Conservation (phyloP, 2,329 filamentous ascomycete genomes). For the Chaetomium globosum region DNA sequence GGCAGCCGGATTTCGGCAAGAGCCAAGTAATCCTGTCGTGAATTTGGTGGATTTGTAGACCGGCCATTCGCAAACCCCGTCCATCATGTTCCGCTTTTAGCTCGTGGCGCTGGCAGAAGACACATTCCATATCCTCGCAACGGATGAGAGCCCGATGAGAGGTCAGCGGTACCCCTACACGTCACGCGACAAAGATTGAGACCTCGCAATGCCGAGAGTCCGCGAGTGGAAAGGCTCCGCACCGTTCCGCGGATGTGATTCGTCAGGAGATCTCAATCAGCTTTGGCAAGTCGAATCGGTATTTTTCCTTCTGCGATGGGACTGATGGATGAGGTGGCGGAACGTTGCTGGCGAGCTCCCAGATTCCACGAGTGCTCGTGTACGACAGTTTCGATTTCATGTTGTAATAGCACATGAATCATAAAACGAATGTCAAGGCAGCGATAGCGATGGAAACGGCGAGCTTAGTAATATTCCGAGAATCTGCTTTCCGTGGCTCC, state of each 20-base stretch:
- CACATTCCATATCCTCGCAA: neutral
- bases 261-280: conserved; percentile 6
- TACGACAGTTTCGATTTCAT: neutral
- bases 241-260: neutral
- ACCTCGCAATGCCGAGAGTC: conserved; percentile 4
- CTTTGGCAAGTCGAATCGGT: neutral
- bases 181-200: conserved; percentile 17
- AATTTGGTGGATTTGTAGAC: neutral
- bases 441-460: neutral
- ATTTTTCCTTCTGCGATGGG: neutral
- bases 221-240: neutral
- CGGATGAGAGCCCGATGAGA: neutral
- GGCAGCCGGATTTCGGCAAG: conserved; percentile 1
- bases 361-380: neutral
- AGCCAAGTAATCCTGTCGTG: neutral
- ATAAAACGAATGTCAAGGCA: neutral
- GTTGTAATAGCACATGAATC: neutral
- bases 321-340: neutral
- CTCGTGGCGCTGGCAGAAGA: neutral
- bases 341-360: too few species aligned
- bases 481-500: neutral
- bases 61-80: neutral
- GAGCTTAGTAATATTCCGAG: neutral
- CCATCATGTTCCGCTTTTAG: neutral
- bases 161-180: neutral